These are phyloP conservation scores for Albifimbria verrucaria DNA, from an alignment of 2,329 filamentous ascomycete genomes.

Conservation along the genomic window DNA sequence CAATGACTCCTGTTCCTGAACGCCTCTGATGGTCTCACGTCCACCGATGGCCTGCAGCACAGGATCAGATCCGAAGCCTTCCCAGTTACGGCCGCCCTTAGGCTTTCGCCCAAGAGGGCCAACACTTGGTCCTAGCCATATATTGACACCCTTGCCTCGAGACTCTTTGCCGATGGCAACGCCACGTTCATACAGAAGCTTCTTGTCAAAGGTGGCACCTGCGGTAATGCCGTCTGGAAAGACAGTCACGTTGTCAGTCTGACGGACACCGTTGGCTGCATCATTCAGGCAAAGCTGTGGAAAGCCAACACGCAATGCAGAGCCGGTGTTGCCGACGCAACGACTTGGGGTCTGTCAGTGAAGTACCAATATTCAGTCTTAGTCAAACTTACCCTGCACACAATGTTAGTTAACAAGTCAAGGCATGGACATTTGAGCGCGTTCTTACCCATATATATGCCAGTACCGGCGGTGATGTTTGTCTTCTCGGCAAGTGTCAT, in stretches of 20 bases:
- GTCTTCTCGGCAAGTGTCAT: conserved; percentile 82
- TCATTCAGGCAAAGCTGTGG: conserved; percentile 71
- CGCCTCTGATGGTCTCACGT: conserved; percentile 73
- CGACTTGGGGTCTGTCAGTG: conserved; percentile 34
- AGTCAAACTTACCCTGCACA: not conserved
- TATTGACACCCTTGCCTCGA: conserved; percentile 68
- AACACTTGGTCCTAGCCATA: conserved; percentile 68
- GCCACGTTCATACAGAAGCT: conserved; percentile 65
- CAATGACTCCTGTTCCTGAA: conserved; percentile 55
- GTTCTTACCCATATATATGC: conserved; percentile 62
- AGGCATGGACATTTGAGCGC: not conserved
- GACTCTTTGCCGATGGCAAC: conserved; percentile 69
- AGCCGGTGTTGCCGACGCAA: conserved; percentile 76
- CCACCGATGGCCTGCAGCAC: conserved; percentile 74
- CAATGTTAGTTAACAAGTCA: not conserved
- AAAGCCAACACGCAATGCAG: conserved; percentile 66
- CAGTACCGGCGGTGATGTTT: conserved; percentile 70
- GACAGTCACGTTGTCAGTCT: conserved; percentile 70
- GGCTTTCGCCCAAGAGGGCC: conserved; percentile 71
- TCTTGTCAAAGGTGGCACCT: conserved; percentile 73
- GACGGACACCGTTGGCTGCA: conserved; percentile 66
- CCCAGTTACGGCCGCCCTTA: conserved; percentile 71
- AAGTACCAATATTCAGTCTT: not conserved
- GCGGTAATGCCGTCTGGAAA: conserved; percentile 78
- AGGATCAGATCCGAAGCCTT: conserved; percentile 69